Evolutionary conservation across 441 rosid species (phyloP).

Genomic region (Kokia cookei): DNA sequence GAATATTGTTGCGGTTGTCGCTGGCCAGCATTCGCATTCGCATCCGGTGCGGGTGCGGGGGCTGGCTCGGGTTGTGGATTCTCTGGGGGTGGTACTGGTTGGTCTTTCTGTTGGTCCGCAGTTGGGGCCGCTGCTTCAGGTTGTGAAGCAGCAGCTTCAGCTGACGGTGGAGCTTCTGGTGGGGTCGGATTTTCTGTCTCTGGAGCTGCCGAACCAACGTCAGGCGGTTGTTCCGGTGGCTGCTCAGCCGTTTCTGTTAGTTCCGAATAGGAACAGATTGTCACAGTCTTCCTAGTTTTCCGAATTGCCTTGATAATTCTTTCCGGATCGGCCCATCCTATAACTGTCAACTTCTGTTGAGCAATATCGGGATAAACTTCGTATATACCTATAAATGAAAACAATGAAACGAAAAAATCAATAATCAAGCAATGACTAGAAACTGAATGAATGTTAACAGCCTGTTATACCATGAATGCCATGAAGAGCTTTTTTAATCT

Average conservation of each 20-base stretch:
- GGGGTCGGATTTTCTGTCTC: slow-evolving; percentile 38
- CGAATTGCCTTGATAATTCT: slow-evolving; percentile 56
- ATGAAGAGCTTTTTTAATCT: slow-evolving; percentile 63
- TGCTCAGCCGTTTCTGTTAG: slow-evolving; percentile 24
- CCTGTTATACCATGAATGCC: slow-evolving; percentile 43
- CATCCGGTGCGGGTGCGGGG: slow-evolving; percentile 2
- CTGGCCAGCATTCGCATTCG: slow-evolving; percentile 25
- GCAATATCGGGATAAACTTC: slow-evolving; percentile 49
- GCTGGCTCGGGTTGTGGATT: slow-evolving; percentile 27
- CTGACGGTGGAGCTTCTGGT: slow-evolving; percentile 33
- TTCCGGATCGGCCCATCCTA: slow-evolving; percentile 77
- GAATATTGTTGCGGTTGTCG: slow-evolving; percentile 8
- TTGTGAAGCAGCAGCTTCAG: slow-evolving; percentile 24
- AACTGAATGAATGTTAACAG: neutral
- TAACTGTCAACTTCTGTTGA: slow-evolving; percentile 57
- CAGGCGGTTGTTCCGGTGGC: slow-evolving; percentile 27
- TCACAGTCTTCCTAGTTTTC: slow-evolving; percentile 58
- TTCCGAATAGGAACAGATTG: slow-evolving; percentile 49
- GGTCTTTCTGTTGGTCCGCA: slow-evolving; percentile 32
- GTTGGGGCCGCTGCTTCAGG: slow-evolving; percentile 12
- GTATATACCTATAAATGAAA: slow-evolving; percentile 42
- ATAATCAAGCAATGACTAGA: neutral
- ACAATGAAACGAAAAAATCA: neutral
- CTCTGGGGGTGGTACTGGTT: slow-evolving; percentile 19
- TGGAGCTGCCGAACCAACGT: slow-evolving; percentile 25